These are phyloP conservation scores for Corinectria fuckeliana DNA, from an alignment of 2,329 filamentous ascomycete species.

Conservation along the genomic window DNA sequence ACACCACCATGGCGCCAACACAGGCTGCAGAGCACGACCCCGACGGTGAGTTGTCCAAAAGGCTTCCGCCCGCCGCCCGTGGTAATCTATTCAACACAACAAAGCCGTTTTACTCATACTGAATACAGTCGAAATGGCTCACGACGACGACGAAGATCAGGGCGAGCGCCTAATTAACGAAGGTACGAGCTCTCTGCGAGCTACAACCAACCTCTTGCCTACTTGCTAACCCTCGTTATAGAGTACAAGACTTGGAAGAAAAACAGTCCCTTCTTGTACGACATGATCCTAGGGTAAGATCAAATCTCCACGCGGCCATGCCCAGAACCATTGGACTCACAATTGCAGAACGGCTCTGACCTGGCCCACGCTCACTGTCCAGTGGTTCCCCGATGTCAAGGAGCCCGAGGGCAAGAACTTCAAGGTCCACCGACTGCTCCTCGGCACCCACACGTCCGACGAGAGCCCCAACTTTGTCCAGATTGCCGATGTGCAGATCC, in stretches of 20 bases:
- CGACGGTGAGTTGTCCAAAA: conserved; percentile 41
- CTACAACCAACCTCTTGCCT: not conserved
- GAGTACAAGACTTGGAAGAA: conserved; percentile 99
- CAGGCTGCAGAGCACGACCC: conserved; percentile 45
- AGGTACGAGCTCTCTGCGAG: conserved; percentile 54
- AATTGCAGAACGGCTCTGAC: conserved; percentile 78
- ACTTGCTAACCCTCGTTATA: conserved; percentile 44
- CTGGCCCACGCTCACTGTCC: conserved; percentile 96
- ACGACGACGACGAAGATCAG: conserved; percentile 74
- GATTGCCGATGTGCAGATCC: conserved; percentile 92
- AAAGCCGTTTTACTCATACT: conserved; percentile 10
- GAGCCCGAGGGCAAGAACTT: conserved; percentile 86
- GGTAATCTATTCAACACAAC: conserved; percentile 10
- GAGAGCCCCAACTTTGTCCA: conserved; percentile 89
- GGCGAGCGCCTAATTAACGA: conserved; percentile 95
- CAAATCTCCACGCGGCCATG: not conserved
- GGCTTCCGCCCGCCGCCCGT: not conserved
- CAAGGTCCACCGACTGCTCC: conserved; percentile 84
- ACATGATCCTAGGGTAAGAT: conserved; percentile 86
- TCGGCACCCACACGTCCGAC: conserved; percentile 93
- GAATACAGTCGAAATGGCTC: conserved; percentile 47
- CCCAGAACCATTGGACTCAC: conserved; percentile 15
- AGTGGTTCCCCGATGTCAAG: conserved; percentile 97
- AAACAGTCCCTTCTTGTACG: conserved; percentile 97
- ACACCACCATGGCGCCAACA: conserved; percentile 44